Conservation (phyloP, 2,329 filamentous ascomycete genomes). For the Cladophialophora chaetospira region DNA sequence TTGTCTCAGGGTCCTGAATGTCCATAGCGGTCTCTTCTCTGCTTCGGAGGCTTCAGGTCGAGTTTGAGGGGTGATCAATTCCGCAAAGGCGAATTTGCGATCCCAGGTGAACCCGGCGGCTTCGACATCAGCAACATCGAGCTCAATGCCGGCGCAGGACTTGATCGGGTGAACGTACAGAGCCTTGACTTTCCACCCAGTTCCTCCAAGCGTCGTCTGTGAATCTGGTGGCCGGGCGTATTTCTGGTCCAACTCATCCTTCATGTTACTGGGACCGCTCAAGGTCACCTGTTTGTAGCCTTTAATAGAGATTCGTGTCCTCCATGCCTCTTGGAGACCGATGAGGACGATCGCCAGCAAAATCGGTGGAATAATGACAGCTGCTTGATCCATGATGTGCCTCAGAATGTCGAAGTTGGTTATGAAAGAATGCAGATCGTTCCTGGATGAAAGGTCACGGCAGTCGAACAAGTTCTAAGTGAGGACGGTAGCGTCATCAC, state of each 20-base stretch:
- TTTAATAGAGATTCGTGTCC: constrained; percentile 22
- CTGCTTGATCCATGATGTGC: constrained; percentile 15
- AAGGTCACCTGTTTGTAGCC: constrained; percentile 59
- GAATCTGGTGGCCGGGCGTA: constrained; percentile 42
- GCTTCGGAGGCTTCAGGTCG: constrained; percentile 30
- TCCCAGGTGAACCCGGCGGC: constrained; percentile 75
- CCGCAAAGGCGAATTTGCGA: constrained; percentile 79
- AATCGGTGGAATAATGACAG: constrained; percentile 7
- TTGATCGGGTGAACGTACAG: constrained; percentile 82
- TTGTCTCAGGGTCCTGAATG: constrained; percentile 47
- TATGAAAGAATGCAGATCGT: neutral
- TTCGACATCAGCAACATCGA: constrained; percentile 65
- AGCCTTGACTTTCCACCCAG: constrained; percentile 61
- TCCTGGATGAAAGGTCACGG: too few relatives aligned
- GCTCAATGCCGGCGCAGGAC: constrained; percentile 75
- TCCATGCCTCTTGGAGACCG: constrained; percentile 11
- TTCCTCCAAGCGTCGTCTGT: constrained; percentile 39
- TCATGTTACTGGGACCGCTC: constrained; percentile 53
- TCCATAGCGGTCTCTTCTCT: constrained; percentile 49
- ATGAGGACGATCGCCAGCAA: constrained; percentile 16
- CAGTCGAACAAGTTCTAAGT: neutral
- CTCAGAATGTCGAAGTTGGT: too few relatives aligned
- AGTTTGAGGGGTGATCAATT: constrained; percentile 50
- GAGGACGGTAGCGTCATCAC: neutral
- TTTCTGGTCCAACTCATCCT: constrained; percentile 54